Conservation (phyloP, 371 early-diverging fungal species). For the Catenaria anguillulae region DNA sequence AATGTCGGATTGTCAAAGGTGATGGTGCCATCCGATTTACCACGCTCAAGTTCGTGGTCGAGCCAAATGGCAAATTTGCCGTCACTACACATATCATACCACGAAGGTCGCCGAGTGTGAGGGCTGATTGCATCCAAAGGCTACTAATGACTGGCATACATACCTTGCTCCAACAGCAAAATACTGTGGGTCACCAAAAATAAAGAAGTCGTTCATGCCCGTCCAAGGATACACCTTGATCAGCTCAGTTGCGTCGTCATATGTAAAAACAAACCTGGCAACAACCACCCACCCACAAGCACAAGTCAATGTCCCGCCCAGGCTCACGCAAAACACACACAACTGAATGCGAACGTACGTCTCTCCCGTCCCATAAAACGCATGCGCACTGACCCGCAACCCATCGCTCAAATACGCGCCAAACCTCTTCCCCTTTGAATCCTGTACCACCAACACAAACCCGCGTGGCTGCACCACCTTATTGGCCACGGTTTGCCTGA, state of each 20-base stretch:
- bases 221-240: constrained; percentile 62
- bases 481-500: constrained; percentile 18
- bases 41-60: constrained; percentile 65
- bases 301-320: neutral
- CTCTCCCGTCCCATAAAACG: constrained; percentile 81
- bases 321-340: neutral
- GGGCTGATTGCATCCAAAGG: neutral
- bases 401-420: constrained; percentile 73
- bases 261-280: neutral
- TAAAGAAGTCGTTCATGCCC: constrained; percentile 76
- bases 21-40: constrained; percentile 60
- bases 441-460: constrained; percentile 18
- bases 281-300: no score
- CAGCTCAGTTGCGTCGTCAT: neutral
- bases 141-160: neutral
- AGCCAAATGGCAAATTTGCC: constrained; percentile 84
- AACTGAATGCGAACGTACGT: constrained; percentile 10
- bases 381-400: no score
- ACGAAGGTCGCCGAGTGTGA: neutral
- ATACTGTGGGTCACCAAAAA: constrained; percentile 61
- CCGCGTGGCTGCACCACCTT: neutral
- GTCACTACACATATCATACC: constrained; percentile 28
- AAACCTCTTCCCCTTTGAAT: constrained; percentile 28
- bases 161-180: constrained; percentile 87
- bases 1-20: constrained; percentile 78